Evolutionary conservation across 2,329 filamentous ascomycete species (phyloP), one percentile per base, ranked within the genome.

Genomic region (Alternaria novae-zelandiae): DNA sequence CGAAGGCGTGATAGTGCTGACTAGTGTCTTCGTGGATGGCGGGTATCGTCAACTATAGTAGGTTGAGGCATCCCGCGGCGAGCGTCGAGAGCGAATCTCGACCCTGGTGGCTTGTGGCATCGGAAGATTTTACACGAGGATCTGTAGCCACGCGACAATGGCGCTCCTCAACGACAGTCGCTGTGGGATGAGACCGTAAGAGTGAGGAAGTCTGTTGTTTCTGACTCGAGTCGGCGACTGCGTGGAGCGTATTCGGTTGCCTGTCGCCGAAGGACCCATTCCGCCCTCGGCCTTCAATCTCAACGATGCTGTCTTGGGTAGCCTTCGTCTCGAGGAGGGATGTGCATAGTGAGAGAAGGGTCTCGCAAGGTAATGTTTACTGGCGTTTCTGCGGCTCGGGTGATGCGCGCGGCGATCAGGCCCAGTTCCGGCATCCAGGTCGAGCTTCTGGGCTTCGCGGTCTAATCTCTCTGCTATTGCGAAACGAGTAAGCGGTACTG

Each of bases 31-130:
- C 49, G 25, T 41, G 63, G 61, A 54, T 65, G 57, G 65, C 65
- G 62, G 58, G 67, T 69, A 63, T 69, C 62, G 68, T 67, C 65
- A 68, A 66, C 54, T 49, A 36, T 17, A 53, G 30, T 25, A 61
- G 54, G 58, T 57, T 53, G 41, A 45, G 46, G 51, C n/a, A 26
- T 54, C 21, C 56, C 51, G 61, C 61, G 61, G 60, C 63, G 25
- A 65, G 56, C 61, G 59, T 54, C 58, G 64, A 64, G 45, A 62
- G 54, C 56, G 45, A 50, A 58, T 63, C 61, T 70, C 66, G 63
- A 66, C 60, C 63, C 21, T 51, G 28, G 43, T 68, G 61, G 61
- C 57, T 63, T 57, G 41, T 59, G 57, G 49, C 44, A 63, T 70
- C 61, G 43, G 45, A 43, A 59, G 53, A 61, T 59, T 54, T 21